Evolutionary conservation across 1,139 yeast genomes (phyloP), one percentile per base, ranked within the genome.

Genomic region (Magnusiomyces sp.): DNA sequence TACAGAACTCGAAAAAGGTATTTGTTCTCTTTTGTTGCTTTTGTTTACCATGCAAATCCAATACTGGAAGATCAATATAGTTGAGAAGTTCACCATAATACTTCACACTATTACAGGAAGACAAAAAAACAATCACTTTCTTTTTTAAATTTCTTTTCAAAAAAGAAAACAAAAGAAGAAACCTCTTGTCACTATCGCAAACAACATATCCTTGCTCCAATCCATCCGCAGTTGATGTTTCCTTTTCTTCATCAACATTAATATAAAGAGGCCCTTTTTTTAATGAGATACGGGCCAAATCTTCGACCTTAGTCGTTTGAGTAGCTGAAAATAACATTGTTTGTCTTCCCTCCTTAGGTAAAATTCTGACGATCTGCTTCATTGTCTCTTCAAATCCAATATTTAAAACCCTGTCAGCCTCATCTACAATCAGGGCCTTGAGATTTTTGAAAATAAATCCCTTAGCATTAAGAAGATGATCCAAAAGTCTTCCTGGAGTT

Each of bases 341-440:
- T 69, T 92, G 99, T 71, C 99, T 83, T 59, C 85, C 90, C 58
- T 89, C 95, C 57, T 80, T 84, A 46, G 99, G 99, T 63, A 94
- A 74, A 56, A 94, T 87, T 70, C 84, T 87, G 64, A 92, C 88
- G 63, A 92, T 92, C 70, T 94, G 97, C 68, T 79, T 85, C 97
- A 92, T 92, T 73, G 92, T 97, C 59, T 92, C 97, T 72, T 92
- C 97, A 70, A 92, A 92, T 56, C 98, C 98, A 64, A 89, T 89
- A 70, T 92, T 97, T 64, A 92, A 74, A 59, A 92, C 92, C 69
- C 98, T 80, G 68, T 92, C 99, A 42, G 97, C 97, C 70, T 92
- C 99, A 68, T 92, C 99, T 60, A 92, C 90, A 50, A 92, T 80
- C 57, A 92, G 75, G 2, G 97, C 95, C 70, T 90, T 90, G 69